Evolutionary conservation across 2,329 filamentous ascomycete genomes (phyloP), one percentile per base, ranked within the genome.

Genomic region (Capronia americana): DNA sequence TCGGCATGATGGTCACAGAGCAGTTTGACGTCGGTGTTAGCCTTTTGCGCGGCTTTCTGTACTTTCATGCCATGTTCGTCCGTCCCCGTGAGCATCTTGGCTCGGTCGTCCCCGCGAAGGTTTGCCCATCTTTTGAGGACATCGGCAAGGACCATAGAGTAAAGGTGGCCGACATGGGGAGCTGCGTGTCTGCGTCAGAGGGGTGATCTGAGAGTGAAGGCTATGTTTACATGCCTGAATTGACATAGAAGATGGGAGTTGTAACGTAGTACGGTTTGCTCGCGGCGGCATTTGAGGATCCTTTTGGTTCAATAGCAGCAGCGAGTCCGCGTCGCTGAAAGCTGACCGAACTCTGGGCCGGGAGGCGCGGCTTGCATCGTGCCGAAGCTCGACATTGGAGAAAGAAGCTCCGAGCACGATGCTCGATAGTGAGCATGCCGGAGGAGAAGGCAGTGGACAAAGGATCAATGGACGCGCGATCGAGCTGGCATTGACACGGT

Each of bases 41-140:
- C 88, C 71, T 88, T 86, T 6, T 85, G 82, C 1, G 95, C 92
- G 0, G 94, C 94, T 77, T 89, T 90, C 77, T 99, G 95, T 24
- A 98, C 90, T 84, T 99, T 99, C 87, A 97, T 91, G 51, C 95
- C 95, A 82, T 99, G 94, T 79, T 99, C 95, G 77, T 99, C 95
- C 41, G 93, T 98, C 65, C 95, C 95, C 0, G 95, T 99, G 73
- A 90, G 89, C 14, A 99, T 82, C 69, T 92, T 84, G 3, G 93
- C 90, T 56, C 84, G 74, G 5, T 69, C 80, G 32, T 87, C 81
- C 44, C 92, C 92, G 67, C 90, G 87, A 59, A 99, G 84, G 34
- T 87, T 82, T 76, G 96, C 88, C 92, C 93, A 99, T 80, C 95
- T 86, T 79, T 98, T 99, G 72, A 97, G 81, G 61, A 97, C 89